Evolutionary conservation across 495 filamentous ascomycete species (phyloP), one percentile per base, ranked within the genome.

Genomic region (Lichenothelia convexa): DNA sequence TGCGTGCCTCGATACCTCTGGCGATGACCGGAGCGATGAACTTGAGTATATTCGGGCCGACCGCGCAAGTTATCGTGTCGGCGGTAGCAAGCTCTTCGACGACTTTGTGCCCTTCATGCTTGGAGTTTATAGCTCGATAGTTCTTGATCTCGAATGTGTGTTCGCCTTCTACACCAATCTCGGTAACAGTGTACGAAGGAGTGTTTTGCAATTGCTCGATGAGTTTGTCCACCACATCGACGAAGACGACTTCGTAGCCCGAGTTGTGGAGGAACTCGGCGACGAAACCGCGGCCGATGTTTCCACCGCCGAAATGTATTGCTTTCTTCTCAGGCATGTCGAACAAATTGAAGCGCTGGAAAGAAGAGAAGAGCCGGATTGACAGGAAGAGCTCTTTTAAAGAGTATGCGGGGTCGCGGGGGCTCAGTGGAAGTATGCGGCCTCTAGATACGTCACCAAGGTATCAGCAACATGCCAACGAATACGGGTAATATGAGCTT

Each of bases 121-220:
- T 80, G 57, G 80, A 83, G 70, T 93, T 92, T 68, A 94, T 83
- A 57, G 89, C 89, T 30, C 84, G 79, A 64, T 87, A 92, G 60
- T 91, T 85, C 57, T 80, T 80, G 61, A 92, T 89, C 48, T 62
- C 75, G 56, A 80, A 80, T 48, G 73, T 75, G 34, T 64, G 68
- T 50, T 85, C 85, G 41, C 83, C 85, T 19, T 86, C 78, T 27
- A 74, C 67, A 47, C 84, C 85, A 53, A 95, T 80, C 58, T 94
- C 86, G 30, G 87, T 89, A 45, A 97, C 85, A 41, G 75, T 70
- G 70, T 95, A 97, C 5, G 70, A 75, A 32, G 70, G 64, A 21
- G 70, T 69, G 13, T 66, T 61, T 49, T 94, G 79, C 21, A 97
- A 66, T 13, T 66, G 50, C 27, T 78, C 61, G 58, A 97, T 89